Evolutionary conservation across 331 rosid genomes (phyloP).

Genomic region (Erythrophleum ivorense): DNA sequence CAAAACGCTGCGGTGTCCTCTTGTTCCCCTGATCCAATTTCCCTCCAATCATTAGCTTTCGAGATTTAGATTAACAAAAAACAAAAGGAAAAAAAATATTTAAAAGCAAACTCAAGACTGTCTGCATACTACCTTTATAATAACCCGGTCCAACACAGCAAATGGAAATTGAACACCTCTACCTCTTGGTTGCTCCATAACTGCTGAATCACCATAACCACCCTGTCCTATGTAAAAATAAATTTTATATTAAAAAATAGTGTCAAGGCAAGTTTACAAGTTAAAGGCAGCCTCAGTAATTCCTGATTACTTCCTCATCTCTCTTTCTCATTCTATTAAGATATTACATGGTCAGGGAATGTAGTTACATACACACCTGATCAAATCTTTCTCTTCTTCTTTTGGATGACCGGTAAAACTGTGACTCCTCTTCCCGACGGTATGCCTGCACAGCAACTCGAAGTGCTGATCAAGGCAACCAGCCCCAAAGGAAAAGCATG

Average conservation of each 20-base stretch:
- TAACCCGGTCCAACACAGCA: conserved; percentile 87
- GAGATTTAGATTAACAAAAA: conserved; percentile 7
- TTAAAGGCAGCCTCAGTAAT: conserved; percentile 16
- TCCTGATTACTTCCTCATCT: conserved; percentile 15
- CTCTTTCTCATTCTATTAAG: conserved; percentile 12
- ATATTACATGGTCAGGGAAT: conserved; percentile 20
- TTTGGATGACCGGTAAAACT: conserved; percentile 78
- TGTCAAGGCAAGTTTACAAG: conserved; percentile 15
- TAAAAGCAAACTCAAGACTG: conserved; percentile 33
- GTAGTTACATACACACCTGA: conserved; percentile 68
- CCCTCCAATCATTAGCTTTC: conserved; percentile 38
- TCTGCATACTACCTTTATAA: conserved; percentile 75
- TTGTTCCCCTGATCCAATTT: conserved; percentile 85
- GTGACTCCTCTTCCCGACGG: conserved; percentile 86
- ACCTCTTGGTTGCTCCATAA: conserved; percentile 69
- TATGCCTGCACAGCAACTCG: conserved; percentile 93
- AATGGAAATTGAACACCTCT: conserved; percentile 99
- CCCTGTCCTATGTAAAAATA: conserved; percentile 69
- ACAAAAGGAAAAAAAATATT: conserved; percentile 29
- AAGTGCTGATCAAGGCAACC: conserved; percentile 69
- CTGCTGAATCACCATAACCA: conserved; percentile 71
- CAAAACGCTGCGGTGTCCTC: conserved; percentile 96
- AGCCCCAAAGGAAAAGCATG: conserved; percentile 27
- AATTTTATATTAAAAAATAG: conserved; percentile 36
- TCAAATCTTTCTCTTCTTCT: conserved; percentile 84